Evolutionary conservation across 306 rosid species (phyloP).

Genomic region (Clitoria ternatea): DNA sequence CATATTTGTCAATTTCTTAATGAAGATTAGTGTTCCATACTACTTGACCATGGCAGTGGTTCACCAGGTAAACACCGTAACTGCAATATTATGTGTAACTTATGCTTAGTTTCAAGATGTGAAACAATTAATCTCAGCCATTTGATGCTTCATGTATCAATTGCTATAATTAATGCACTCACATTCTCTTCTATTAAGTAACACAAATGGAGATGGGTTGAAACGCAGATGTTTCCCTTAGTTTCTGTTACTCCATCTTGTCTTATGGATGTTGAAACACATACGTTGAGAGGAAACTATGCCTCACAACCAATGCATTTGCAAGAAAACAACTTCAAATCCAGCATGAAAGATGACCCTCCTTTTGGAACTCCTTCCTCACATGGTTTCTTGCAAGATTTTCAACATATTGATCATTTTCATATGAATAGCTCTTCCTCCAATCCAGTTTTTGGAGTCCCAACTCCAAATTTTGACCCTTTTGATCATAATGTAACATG

Average conservation of each 20-base stretch:
- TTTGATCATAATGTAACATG: conserved; percentile 27
- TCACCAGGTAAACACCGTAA: conserved; percentile 28
- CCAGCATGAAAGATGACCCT: conserved; percentile 41
- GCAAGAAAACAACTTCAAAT: conserved; percentile 35
- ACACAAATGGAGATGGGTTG: conserved; percentile 26
- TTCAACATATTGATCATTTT: conserved; percentile 55
- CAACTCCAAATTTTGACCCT: conserved; percentile 38
- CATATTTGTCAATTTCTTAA: not conserved
- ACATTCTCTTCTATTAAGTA: conserved; percentile 43
- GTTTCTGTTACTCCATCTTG: conserved; percentile 31
- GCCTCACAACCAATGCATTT: conserved; percentile 32
- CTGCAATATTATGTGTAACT: conserved; percentile 26
- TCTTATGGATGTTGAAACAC: conserved; percentile 53
- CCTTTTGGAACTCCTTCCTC: conserved; percentile 43
- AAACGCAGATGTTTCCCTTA: conserved; percentile 30
- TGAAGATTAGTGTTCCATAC: not conserved
- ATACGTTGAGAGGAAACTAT: conserved; percentile 36
- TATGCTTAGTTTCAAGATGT: conserved; percentile 8
- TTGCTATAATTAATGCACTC: conserved; percentile 33
- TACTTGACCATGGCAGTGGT: conserved; percentile 33
- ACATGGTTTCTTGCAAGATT: conserved; percentile 60
- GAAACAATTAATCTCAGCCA: conserved; percentile 42
- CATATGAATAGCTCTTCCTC: conserved; percentile 44
- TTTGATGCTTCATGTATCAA: conserved; percentile 40
- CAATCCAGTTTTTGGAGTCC: conserved; percentile 39